Conservation (phyloP, 2,329 filamentous ascomycete species). For the Alternaria sp. region DNA sequence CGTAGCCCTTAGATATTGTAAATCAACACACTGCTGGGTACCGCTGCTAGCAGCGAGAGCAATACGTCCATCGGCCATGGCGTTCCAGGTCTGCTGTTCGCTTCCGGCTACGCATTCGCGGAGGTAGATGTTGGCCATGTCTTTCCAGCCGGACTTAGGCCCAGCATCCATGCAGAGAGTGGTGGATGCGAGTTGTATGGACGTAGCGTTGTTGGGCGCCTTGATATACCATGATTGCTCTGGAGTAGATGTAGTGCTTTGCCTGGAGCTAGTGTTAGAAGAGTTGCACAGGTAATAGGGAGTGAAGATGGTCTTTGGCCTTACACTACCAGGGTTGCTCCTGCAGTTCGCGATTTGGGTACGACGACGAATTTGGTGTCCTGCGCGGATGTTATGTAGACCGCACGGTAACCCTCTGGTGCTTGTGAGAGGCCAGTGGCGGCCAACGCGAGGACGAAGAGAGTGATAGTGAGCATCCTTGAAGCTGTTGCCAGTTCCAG, state of each 20-base stretch:
- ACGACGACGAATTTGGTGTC: conserved; percentile 41
- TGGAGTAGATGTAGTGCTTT: conserved; percentile 32
- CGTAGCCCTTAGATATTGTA: conserved; percentile 42
- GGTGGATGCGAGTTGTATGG: conserved; percentile 39
- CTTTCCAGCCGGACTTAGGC: conserved; percentile 42
- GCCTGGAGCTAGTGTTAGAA: conserved; percentile 14
- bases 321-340: conserved; percentile 39
- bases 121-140: conserved; percentile 41
- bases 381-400: conserved; percentile 42
- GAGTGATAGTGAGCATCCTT: conserved; percentile 26
- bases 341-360: conserved; percentile 31
- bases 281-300: too few relatives aligned
- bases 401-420: conserved; percentile 38
- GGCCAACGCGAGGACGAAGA: conserved; percentile 32
- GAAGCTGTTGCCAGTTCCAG: not conserved
- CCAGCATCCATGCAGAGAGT: conserved; percentile 43
- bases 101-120: conserved; percentile 32
- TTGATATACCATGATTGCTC: conserved; percentile 43
- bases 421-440: conserved; percentile 31
- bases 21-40: conserved; percentile 37
- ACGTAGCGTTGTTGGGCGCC: conserved; percentile 24
- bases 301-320: not conserved
- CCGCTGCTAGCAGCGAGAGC: conserved; percentile 14
- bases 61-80: conserved; percentile 42
- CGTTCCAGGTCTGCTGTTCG: conserved; percentile 38